Evolutionary conservation across 345 rosid genomes (phyloP), one percentile per base, ranked within the genome.

Genomic region (Abelmoschus esculentus): DNA sequence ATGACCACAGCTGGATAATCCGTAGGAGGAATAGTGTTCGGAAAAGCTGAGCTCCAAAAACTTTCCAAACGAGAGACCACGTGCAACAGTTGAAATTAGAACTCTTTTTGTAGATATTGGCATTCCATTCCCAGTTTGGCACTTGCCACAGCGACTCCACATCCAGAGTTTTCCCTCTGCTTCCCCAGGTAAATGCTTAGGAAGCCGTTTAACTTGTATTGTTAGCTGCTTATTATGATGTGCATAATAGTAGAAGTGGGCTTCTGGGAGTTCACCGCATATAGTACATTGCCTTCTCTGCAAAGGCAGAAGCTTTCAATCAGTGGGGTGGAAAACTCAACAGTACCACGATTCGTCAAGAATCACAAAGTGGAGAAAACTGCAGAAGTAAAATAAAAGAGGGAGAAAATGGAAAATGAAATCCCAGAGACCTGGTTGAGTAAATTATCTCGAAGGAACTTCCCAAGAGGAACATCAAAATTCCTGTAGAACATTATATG

Each of bases 81-180:
- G 82, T 38, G 97, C 93, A 72, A 92, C 86, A 72, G 81, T 70
- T 14, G 96, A 95, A 67, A 95, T 73, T 62, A 88, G 69, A 42
- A 95, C 96, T 79, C 98, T 86, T 80, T 89, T 91, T 17, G 99
- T 88, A 58, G 93, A 80, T 70, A 72, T 84, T 19, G 79, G 70
- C n/a, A 52, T 66, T 56, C 86, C 86, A 74, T 70, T 84, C 61
- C 74, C 81, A 72, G 76, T 69, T 73, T 79, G 84, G 78, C 99
- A 95, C 84, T 87, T 86, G 47, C 87, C 83, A 73, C 98, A 95
- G 32, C 91, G 70, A 77, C 96, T 84, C 99, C 99, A 95, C 99
- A 91, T 95, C 99, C 99, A 95, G 69, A 95, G 78, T 83, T 91
- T 91, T 74, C 90, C 90, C 78, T 86, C 81, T 40, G 70, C 82